Conservation (phyloP, 768 basidiomycete species). For the Jaapia argillacea region DNA sequence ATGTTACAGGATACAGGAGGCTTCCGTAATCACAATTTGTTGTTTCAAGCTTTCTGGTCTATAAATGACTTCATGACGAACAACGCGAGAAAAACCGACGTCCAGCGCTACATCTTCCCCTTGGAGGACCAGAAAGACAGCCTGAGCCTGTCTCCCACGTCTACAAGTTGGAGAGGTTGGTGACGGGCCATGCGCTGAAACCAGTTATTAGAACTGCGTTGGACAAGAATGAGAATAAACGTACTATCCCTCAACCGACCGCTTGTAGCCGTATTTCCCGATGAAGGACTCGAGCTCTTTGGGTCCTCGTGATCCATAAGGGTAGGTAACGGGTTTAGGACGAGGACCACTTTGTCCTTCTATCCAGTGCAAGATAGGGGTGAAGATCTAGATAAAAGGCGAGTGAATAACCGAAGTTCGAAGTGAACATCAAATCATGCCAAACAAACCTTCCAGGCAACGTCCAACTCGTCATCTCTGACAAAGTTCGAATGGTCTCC, state of each 20-base stretch:
- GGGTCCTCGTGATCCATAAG: conserved; percentile 95
- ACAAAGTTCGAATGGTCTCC: conserved; percentile 99
- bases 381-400: conserved; percentile 65
- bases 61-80: too few relatives aligned
- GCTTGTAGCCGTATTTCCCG: conserved; percentile 65
- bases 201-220: conserved; percentile 3
- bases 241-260: conserved; percentile 63
- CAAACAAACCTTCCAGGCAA: conserved; percentile 81
- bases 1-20: too few relatives aligned
- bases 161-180: conserved; percentile 54
- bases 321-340: conserved; percentile 71
- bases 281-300: conserved; percentile 73
- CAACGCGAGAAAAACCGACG: too few relatives aligned
- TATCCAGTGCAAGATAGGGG: conserved; percentile 93
- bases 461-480: conserved; percentile 92
- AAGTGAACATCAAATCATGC: not conserved
- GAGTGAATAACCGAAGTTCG: conserved; percentile 4
- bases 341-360: conserved; percentile 60
- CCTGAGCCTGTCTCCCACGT: too few relatives aligned
- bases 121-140: too few relatives aligned
- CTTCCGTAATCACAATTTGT: too few relatives aligned
- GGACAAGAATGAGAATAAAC: conserved; percentile 21
- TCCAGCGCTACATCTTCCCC: too few relatives aligned
- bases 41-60: too few relatives aligned
- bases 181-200: conserved; percentile 63